A percentile compares a stretch with the other conserved stretches of the same genome.
phyloP scores from a whole-genome alignment of 495 filamentous ascomycete genomes.

The Talaromyces adpressus region DNA sequence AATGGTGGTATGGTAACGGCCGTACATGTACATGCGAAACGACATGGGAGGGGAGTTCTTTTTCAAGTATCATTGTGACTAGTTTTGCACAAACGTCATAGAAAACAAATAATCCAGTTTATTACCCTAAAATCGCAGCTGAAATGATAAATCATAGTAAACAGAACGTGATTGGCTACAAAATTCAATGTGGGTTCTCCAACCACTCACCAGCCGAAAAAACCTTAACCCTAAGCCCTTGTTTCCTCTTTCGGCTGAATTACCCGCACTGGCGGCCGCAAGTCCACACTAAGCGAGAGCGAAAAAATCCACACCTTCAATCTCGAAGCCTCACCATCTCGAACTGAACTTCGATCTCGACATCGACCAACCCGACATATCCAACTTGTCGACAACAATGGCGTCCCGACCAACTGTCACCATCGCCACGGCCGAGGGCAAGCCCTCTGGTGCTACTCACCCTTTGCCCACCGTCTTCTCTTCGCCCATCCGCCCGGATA shows the following conservation, averaged over 20 bases:
- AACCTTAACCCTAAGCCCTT: constrained; percentile 5
- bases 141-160: neutral
- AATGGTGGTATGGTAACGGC: neutral
- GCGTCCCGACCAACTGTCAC: constrained; percentile 91
- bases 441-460: constrained; percentile 75
- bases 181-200: neutral
- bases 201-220: neutral
- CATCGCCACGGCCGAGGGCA: constrained; percentile 88
- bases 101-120: neutral
- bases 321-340: constrained; percentile 32
- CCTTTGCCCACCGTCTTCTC: constrained; percentile 92
- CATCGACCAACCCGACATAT: constrained; percentile 33
- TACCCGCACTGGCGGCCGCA: no score
- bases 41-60: neutral
- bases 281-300: constrained; percentile 28
- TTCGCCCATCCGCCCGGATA: constrained; percentile 94
- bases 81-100: neutral
- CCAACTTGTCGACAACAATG: constrained; percentile 55
- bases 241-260: constrained; percentile 2
- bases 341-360: constrained; percentile 1
- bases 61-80: neutral
- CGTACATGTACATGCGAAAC: neutral
- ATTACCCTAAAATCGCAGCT: no score
- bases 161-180: neutral
- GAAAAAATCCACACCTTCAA: constrained; percentile 41